Evolutionary conservation across 2,329 filamentous ascomycete species (phyloP).

Genomic region (Fusarium zealandicum): DNA sequence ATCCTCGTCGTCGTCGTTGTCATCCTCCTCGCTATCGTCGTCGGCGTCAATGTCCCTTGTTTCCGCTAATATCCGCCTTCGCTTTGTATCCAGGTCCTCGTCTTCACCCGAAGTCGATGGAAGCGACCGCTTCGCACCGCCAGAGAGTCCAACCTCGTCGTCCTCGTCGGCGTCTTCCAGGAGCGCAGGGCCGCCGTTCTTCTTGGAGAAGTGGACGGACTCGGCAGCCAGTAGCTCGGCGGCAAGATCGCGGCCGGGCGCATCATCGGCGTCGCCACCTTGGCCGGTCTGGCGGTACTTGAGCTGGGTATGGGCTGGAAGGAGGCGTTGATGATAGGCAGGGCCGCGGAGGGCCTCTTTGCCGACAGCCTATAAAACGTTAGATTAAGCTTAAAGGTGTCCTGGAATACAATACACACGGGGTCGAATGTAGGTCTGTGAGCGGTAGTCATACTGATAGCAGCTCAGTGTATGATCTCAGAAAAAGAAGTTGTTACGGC

Average conservation of each 20-base stretch:
- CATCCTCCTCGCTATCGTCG: slow-evolving; percentile 66
- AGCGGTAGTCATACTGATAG: slow-evolving; percentile 65
- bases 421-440: slow-evolving; percentile 96
- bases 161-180: slow-evolving; percentile 60
- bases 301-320: slow-evolving; percentile 91
- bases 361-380: slow-evolving; percentile 73
- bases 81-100: slow-evolving; percentile 80
- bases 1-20: slow-evolving; percentile 59
- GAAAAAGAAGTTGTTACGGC: neutral
- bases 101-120: slow-evolving; percentile 29
- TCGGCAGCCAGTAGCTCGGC: slow-evolving; percentile 91
- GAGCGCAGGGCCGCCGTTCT: slow-evolving; percentile 61
- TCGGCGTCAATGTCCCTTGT: slow-evolving; percentile 85
- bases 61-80: slow-evolving; percentile 86
- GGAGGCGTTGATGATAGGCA: slow-evolving; percentile 93
- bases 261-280: slow-evolving; percentile 77
- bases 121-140: slow-evolving; percentile 66
- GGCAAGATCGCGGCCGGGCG: slow-evolving; percentile 78
- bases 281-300: slow-evolving; percentile 90
- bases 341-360: slow-evolving; percentile 94
- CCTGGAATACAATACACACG: slow-evolving; percentile 55
- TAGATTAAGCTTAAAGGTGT: slow-evolving; percentile 29
- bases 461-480: neutral
- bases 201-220: slow-evolving; percentile 85
- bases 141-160: slow-evolving; percentile 47